Base-by-base conservation (phyloP, 352 stramenopile species). In the Globisporangium orthogonon region DNA sequence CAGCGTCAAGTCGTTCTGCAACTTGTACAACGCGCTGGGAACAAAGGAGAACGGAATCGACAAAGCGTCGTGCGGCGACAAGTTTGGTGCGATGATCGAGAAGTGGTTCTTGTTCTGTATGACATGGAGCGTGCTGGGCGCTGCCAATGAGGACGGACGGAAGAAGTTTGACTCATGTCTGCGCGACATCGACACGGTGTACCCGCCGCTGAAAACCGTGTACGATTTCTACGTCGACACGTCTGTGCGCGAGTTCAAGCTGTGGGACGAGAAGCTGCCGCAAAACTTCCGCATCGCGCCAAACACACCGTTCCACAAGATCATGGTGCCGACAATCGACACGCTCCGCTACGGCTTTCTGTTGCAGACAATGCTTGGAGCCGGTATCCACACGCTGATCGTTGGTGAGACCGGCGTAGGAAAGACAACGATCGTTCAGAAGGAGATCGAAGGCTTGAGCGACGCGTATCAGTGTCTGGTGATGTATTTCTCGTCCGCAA, bases 161-260 rank as follows among this genome's bases (percentile, higher is more conserved):
- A 91, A 89, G 52, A 89, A 86, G 40, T 85, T 95, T 18, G 84
- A 94, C 57, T 79, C 87, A 50, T 97, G 83, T 44, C 44, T 98
- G 29, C 87, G 90, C 4, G 92, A 98, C 55, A 93, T 98, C 55
- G 91, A 97, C 56, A 91, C 90, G 0, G 71, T 96, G 33, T 98
- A 97, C 54, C 92, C 92, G 37, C 90, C 91, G 23, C 73, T 94
- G 2, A 92, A 95, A 60, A 97, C 86, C 10, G 78, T 93, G 0
- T 98, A 98, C 65, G 93, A 98, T 61, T 98, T 97, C 60, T 97
- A 76, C 31, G 78, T 98, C 18, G 92, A 98, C 58, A 58, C 78
- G 11, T 66, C 77, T 39, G 69, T 63, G n/a, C 69, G 71, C 6
- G 85, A 94, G 18, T 90, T 94, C 47, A 93, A 91, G 55, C 65